A percentile compares a stretch with the other conserved stretches of the same genome.
Evolutionary conservation across 441 rosid species (phyloP).

Genomic region (Adansonia grandidieri): DNA sequence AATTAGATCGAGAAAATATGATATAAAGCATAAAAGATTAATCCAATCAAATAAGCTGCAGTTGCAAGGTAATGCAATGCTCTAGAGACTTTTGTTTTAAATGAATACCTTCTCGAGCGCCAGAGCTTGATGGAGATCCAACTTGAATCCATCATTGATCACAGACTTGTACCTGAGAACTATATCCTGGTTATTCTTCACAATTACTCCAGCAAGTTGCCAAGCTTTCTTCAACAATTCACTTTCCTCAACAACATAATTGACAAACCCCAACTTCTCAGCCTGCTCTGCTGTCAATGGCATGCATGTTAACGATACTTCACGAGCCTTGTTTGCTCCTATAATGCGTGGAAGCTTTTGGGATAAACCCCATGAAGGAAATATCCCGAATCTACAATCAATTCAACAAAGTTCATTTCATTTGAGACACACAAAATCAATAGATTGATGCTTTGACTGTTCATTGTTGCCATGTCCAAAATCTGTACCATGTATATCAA

Average conservation of each 20-base stretch:
- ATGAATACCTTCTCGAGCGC: slow-evolving; percentile 70
- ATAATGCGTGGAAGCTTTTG: slow-evolving; percentile 82
- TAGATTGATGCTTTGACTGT: too few relatives aligned
- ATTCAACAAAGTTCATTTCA: too few relatives aligned
- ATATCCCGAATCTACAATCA: slow-evolving; percentile 65
- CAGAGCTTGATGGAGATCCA: slow-evolving; percentile 75
- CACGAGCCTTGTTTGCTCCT: slow-evolving; percentile 82
- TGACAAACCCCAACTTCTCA: slow-evolving; percentile 81
- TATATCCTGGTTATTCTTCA: slow-evolving; percentile 68
- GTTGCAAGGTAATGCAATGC: neutral
- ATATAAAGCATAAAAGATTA: neutral
- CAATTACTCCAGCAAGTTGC: slow-evolving; percentile 63
- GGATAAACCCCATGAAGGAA: slow-evolving; percentile 91
- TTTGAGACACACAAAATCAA: too few relatives aligned
- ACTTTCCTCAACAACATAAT: slow-evolving; percentile 67
- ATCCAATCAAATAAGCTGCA: neutral
- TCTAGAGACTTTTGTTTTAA: too few relatives aligned
- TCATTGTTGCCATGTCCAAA: too few relatives aligned
- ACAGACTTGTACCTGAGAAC: slow-evolving; percentile 74
- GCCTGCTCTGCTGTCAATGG: slow-evolving; percentile 87
- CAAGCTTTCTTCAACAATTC: slow-evolving; percentile 42
- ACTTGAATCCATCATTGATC: slow-evolving; percentile 75
- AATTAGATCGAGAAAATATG: neutral
- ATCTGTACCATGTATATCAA: too few relatives aligned
- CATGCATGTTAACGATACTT: slow-evolving; percentile 63